Percentiles rank a stretch among this genome's conserved stretches.
phyloP scores from a whole-genome alignment of 1,284 basidiomycete species.

The Leccinum pachyderme region DNA sequence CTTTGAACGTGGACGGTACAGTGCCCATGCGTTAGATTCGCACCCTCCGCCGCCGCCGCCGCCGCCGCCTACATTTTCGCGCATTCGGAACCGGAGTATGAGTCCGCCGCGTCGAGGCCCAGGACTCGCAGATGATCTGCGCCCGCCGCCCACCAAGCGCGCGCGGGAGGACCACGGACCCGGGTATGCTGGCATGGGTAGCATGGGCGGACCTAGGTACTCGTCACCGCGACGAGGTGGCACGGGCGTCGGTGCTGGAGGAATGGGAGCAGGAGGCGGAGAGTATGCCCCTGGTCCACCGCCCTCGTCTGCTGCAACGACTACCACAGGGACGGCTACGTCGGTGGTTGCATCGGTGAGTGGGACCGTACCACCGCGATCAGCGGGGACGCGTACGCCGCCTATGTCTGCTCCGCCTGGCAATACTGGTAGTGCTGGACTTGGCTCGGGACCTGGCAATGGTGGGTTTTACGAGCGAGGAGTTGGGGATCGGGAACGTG shows the following conservation, averaged over 20 bases:
- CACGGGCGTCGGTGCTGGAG: background rate
- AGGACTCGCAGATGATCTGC: conserved; percentile 32
- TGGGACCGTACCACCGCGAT: conserved; percentile 15
- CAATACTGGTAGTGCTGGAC: background rate
- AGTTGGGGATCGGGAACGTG: background rate
- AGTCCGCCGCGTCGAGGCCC: conserved; percentile 32
- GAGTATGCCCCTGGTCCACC: conserved; percentile 21
- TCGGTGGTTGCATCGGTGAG: conserved; percentile 5
- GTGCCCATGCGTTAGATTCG: conserved; percentile 8
- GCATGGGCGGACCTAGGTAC: conserved; percentile 19
- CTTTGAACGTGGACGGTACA: conserved; percentile 31
- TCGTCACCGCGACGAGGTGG: conserved; percentile 26
- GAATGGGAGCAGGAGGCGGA: background rate
- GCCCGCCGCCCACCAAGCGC: conserved; percentile 37
- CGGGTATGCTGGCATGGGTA: conserved; percentile 10
- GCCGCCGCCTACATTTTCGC: conserved; percentile 22
- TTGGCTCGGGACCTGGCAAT: conserved; percentile 1
- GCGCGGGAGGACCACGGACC: conserved; percentile 33
- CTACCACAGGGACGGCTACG: background rate
- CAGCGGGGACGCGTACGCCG: conserved; percentile 19
- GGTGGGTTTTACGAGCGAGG: conserved; percentile 28
- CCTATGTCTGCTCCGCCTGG: conserved; percentile 18
- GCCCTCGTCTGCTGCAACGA: conserved; percentile 16
- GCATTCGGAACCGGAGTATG: conserved; percentile 38
- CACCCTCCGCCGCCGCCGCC: conserved; percentile 2